Conservation (phyloP, 805 yeast species). For the Cyberlindnera xishuangbannaensis region DNA sequence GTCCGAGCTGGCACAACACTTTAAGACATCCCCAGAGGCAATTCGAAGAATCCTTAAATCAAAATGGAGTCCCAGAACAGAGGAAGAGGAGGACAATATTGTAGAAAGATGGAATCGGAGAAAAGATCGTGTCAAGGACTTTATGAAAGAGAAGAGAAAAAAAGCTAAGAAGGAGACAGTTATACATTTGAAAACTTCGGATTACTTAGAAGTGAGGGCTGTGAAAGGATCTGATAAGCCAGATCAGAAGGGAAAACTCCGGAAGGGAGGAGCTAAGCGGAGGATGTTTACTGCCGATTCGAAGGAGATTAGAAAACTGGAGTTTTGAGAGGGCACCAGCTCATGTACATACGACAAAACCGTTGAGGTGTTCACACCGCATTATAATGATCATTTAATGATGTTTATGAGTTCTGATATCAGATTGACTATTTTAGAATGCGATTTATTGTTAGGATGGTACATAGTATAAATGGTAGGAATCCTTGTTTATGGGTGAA, state of each 20-base stretch:
- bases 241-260: neutral
- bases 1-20: conserved; percentile 54
- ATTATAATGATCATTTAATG: neutral
- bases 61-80: conserved; percentile 59
- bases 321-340: conserved; percentile 10
- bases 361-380: neutral
- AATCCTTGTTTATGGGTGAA: too few species aligned
- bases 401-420: too few species aligned
- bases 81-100: conserved; percentile 42
- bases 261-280: conserved; percentile 8
- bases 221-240: neutral
- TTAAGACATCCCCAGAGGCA: conserved; percentile 74
- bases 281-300: conserved; percentile 11
- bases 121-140: conserved; percentile 32
- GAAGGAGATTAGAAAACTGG: conserved; percentile 8
- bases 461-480: too few species aligned
- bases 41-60: conserved; percentile 74
- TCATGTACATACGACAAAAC: too few species aligned
- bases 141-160: conserved; percentile 6
- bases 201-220: conserved; percentile 9
- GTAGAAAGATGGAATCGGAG: conserved; percentile 49
- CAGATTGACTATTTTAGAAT: too few species aligned
- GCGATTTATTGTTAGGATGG: too few species aligned
- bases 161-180: conserved; percentile 1
- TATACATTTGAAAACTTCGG: conserved; percentile 9